Conservation (phyloP, 306 rosid genomes). For the Quercus mongolica region DNA sequence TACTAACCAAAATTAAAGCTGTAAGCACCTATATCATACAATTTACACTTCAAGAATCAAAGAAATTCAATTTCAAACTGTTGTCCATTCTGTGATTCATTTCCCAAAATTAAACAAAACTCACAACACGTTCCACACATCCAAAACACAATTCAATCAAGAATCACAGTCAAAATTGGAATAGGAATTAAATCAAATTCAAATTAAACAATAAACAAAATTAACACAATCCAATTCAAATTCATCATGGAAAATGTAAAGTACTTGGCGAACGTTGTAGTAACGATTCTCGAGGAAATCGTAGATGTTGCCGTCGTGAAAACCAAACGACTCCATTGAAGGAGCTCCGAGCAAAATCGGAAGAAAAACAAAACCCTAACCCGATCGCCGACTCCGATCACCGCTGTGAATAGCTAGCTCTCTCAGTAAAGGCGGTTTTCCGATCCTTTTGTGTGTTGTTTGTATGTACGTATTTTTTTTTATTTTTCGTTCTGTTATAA, state of each 20-base stretch:
- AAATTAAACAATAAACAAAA: not conserved
- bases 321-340: conserved; percentile 67
- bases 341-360: conserved; percentile 11
- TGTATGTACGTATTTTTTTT: not conserved
- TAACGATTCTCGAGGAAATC: conserved; percentile 46
- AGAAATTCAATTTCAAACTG: not conserved
- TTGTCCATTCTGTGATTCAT: not conserved
- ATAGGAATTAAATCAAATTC: conserved; percentile 3
- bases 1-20: not conserved
- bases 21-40: not conserved
- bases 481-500: not conserved
- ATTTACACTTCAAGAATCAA: not conserved
- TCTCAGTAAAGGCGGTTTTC: conserved; percentile 29
- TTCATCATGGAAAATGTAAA: not conserved
- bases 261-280: conserved; percentile 55
- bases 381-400: conserved; percentile 21
- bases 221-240: not conserved
- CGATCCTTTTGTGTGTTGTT: conserved; percentile 14
- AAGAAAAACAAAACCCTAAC: conserved; percentile 12
- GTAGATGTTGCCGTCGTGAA: conserved; percentile 69
- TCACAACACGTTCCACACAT: not conserved
- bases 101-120: not conserved
- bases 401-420: conserved; percentile 19
- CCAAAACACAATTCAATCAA: not conserved
- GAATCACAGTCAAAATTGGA: not conserved